Conservation (phyloP, 805 yeast species). For the Torulaspora delbrueckii region DNA sequence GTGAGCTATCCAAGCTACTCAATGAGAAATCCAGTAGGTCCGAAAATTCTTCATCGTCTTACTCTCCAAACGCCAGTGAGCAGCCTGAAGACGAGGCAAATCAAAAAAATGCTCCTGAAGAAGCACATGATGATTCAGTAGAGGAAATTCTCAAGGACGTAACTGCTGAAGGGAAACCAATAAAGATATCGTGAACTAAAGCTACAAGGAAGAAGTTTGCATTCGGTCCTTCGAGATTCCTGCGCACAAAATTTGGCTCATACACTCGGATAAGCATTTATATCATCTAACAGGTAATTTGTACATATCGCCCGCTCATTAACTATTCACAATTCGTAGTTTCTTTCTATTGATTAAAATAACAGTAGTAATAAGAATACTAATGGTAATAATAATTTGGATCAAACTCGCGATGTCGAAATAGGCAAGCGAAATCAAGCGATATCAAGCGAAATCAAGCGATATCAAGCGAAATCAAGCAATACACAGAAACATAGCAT, state of each 20-base stretch:
- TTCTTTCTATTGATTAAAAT: neutral
- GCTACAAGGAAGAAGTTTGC: neutral
- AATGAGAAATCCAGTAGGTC: conserved; percentile 35
- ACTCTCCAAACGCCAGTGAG: conserved; percentile 2
- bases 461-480: neutral
- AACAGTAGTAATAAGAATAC: too few species aligned
- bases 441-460: neutral
- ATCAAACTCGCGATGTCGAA: neutral
- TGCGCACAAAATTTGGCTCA: neutral
- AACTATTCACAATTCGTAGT: neutral
- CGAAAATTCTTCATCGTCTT: conserved; percentile 7
- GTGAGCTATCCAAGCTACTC: conserved; percentile 38
- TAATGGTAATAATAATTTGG: neutral
- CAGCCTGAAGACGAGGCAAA: conserved; percentile 10
- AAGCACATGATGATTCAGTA: conserved; percentile 15
- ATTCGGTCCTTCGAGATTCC: neutral
- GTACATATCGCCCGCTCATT: neutral
- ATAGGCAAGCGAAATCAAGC: neutral
- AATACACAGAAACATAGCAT: neutral
- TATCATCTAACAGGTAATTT: neutral
- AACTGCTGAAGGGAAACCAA: conserved; percentile 18
- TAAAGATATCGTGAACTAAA: conserved; percentile 9
- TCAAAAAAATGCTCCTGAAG: conserved; percentile 6
- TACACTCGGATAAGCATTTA: neutral
- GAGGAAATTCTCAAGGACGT: conserved; percentile 24